Evolutionary conservation across 768 basidiomycete genomes (phyloP).

Genomic region (Royoungia palumana): DNA sequence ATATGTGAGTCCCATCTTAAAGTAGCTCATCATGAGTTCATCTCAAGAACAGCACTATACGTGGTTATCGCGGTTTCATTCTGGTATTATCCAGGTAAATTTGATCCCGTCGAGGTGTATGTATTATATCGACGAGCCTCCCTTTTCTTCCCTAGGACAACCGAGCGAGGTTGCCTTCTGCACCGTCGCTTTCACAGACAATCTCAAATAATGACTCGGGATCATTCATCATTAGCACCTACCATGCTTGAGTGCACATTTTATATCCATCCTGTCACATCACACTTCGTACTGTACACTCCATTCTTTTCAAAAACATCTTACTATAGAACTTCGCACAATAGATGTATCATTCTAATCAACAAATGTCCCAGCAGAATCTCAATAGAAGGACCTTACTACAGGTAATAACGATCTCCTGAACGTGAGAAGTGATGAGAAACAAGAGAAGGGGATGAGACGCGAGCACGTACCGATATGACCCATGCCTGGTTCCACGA

Average conservation of each 20-base stretch:
- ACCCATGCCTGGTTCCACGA: slow-evolving; percentile 86
- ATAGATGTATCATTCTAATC: slow-evolving; percentile 2
- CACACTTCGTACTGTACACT: slow-evolving; percentile 13
- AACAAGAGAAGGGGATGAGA: neutral
- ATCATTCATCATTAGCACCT: slow-evolving; percentile 1
- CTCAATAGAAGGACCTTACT: slow-evolving; percentile 11
- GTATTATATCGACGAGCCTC: neutral
- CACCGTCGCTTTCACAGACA: neutral
- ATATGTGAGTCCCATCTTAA: slow-evolving; percentile 53
- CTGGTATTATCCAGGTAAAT: slow-evolving; percentile 53
- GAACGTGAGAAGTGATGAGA: neutral
- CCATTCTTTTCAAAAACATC: slow-evolving; percentile 13
- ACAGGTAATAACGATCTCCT: slow-evolving; percentile 45
- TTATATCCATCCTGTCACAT: slow-evolving; percentile 6
- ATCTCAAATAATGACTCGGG: neutral
- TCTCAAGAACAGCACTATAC: slow-evolving; percentile 51
- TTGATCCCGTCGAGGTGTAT: neutral
- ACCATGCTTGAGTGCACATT: slow-evolving; percentile 1
- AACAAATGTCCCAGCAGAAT: slow-evolving; percentile 2
- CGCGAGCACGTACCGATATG: slow-evolving; percentile 63
- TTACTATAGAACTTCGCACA: slow-evolving; percentile 6
- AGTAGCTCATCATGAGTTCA: neutral
- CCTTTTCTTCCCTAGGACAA: slow-evolving; percentile 19
- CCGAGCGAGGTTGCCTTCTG: slow-evolving; percentile 21
- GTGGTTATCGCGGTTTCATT: slow-evolving; percentile 67